phyloP scores from a whole-genome alignment of 2,329 filamentous ascomycete genomes.

The Aphanoascus verrucosus region DNA sequence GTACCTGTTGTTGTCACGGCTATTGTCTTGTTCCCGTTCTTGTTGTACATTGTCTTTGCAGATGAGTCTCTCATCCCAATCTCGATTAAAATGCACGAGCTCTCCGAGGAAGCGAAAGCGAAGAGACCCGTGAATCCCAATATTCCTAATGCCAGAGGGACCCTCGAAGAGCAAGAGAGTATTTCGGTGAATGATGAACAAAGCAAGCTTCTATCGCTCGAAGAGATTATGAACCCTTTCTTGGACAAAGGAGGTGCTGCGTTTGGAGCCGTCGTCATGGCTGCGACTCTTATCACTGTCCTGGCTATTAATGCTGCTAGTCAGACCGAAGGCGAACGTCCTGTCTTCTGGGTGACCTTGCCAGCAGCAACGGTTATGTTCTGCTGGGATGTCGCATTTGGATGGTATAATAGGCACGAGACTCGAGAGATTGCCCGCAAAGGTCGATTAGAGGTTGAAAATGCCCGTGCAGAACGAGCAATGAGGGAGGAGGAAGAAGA shows the following conservation, averaged over 20 bases:
- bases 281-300: constrained; percentile 54
- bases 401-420: constrained; percentile 53
- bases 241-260: constrained; percentile 55
- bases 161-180: constrained; percentile 43
- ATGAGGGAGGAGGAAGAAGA: constrained; percentile 27
- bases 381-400: constrained; percentile 53
- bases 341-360: constrained; percentile 58
- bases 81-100: constrained; percentile 57
- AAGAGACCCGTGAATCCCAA: constrained; percentile 59
- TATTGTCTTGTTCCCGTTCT: constrained; percentile 56
- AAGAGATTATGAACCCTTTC: constrained; percentile 67
- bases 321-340: constrained; percentile 40
- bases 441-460: constrained; percentile 43
- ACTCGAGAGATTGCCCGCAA: constrained; percentile 52
- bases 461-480: constrained; percentile 32
- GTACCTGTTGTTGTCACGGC: constrained; percentile 60
- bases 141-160: constrained; percentile 54
- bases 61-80: constrained; percentile 53
- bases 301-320: constrained; percentile 55
- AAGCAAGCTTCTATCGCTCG: constrained; percentile 49
- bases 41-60: constrained; percentile 59
- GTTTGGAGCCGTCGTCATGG: constrained; percentile 57
- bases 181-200: constrained; percentile 37
- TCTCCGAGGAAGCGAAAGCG: constrained; percentile 47
- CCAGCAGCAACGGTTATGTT: constrained; percentile 60